These are phyloP conservation scores for Davidsoniella eucalypti DNA, from an alignment of 2,329 filamentous ascomycete species.

Conservation along the genomic window DNA sequence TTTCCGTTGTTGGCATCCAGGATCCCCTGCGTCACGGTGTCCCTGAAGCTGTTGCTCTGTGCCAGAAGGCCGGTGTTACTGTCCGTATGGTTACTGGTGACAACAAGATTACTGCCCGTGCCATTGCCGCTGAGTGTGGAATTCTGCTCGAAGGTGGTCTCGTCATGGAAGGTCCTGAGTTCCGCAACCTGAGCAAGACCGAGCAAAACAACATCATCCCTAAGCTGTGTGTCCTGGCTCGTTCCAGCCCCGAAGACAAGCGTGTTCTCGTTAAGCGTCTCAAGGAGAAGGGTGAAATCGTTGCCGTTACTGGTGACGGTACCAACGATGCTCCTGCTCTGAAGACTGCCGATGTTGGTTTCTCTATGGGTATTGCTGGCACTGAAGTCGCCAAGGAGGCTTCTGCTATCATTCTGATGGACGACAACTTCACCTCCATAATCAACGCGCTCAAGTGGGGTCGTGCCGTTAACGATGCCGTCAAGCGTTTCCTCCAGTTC, in stretches of 20 bases:
- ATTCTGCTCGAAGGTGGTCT: conserved; percentile 52
- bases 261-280: conserved; percentile 54
- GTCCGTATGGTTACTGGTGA: conserved; percentile 80
- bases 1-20: conserved; percentile 64
- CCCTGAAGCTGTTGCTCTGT: conserved; percentile 53
- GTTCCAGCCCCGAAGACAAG: conserved; percentile 65
- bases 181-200: conserved; percentile 51
- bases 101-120: conserved; percentile 62
- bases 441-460: conserved; percentile 74
- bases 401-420: conserved; percentile 73
- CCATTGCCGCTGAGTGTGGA: conserved; percentile 64
- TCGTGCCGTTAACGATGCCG: conserved; percentile 58
- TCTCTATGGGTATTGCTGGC: conserved; percentile 72
- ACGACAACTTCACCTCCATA: conserved; percentile 77
- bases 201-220: conserved; percentile 54
- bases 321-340: conserved; percentile 72
- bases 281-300: conserved; percentile 58
- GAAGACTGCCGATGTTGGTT: conserved; percentile 67
- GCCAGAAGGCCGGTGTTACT: conserved; percentile 59
- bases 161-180: conserved; percentile 64
- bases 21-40: conserved; percentile 64
- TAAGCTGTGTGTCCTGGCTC: conserved; percentile 51
- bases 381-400: conserved; percentile 77
- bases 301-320: conserved; percentile 69
- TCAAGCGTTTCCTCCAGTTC: conserved; percentile 62